Conservation (phyloP, 2,329 filamentous ascomycete genomes). For the Aspergillus tamarii region DNA sequence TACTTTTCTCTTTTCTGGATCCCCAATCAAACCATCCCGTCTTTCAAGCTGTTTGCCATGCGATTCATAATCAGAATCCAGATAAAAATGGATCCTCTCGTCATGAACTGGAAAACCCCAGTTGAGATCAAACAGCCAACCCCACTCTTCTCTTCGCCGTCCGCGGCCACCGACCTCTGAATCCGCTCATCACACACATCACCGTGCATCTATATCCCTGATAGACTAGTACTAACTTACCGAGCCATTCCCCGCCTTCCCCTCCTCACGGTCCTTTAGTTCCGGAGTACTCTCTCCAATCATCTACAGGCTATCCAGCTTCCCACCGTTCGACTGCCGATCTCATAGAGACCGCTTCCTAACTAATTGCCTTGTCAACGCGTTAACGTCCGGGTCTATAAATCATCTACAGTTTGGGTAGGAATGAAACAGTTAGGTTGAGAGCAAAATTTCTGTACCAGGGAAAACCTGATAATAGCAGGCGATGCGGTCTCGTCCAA, state of each 20-base stretch:
- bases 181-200: background rate
- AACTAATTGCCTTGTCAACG: background rate
- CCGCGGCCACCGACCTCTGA: background rate
- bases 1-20: background rate
- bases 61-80: no score
- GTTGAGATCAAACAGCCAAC: background rate
- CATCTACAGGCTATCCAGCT: background rate
- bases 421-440: background rate
- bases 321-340: background rate
- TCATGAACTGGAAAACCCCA: background rate
- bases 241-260: background rate
- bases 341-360: background rate
- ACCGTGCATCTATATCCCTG: background rate
- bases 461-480: background rate
- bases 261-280: background rate
- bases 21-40: background rate
- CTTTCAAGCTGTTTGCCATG: background rate
- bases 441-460: background rate
- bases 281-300: background rate
- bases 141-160: background rate
- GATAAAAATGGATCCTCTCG: background rate
- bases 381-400: background rate
- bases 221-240: background rate
- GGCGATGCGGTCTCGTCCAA: background rate
- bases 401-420: background rate